Evolutionary conservation across 1,284 basidiomycete genomes (phyloP).

Genomic region (Austroboletus rostrupii): DNA sequence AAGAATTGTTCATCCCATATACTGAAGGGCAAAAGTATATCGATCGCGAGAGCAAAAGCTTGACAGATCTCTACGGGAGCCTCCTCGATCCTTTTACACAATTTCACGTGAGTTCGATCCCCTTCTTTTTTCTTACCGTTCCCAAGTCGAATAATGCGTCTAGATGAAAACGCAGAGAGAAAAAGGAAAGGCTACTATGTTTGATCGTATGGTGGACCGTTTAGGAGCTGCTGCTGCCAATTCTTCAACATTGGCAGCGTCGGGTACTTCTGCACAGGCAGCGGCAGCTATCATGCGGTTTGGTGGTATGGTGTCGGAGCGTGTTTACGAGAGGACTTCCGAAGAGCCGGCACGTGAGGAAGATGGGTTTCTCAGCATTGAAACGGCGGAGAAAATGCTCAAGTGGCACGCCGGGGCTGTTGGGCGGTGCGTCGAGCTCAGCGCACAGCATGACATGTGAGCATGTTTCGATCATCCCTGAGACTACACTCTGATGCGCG

Average conservation of each 20-base stretch:
- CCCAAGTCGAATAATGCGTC: slow-evolving; percentile 11
- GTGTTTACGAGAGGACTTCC: slow-evolving; percentile 46
- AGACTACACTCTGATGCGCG: slow-evolving; percentile 2
- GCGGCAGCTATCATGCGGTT: slow-evolving; percentile 80
- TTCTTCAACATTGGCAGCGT: slow-evolving; percentile 51
- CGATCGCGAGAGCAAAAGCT: slow-evolving; percentile 86
- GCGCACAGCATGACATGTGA: slow-evolving; percentile 76
- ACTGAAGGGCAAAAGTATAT: slow-evolving; percentile 90
- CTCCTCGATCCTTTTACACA: slow-evolving; percentile 78
- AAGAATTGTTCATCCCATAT: slow-evolving; percentile 95
- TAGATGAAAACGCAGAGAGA: slow-evolving; percentile 62
- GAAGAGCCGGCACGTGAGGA: slow-evolving; percentile 76
- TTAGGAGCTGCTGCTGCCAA: slow-evolving; percentile 76
- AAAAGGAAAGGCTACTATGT: slow-evolving; percentile 81
- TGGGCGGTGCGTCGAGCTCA: slow-evolving; percentile 88
- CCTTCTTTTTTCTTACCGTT: slow-evolving; percentile 8
- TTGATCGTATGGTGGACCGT: slow-evolving; percentile 92
- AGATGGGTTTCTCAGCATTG: slow-evolving; percentile 76
- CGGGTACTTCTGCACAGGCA: slow-evolving; percentile 72
- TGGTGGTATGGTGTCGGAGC: slow-evolving; percentile 65
- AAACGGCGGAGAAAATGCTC: slow-evolving; percentile 83
- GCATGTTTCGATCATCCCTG: slow-evolving; percentile 28
- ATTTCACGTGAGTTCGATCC: slow-evolving; percentile 71
- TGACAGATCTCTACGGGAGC: slow-evolving; percentile 79
- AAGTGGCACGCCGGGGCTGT: slow-evolving; percentile 96